Evolutionary conservation across 1,284 basidiomycete species (phyloP).

Genomic region (Puccinia novopanici): DNA sequence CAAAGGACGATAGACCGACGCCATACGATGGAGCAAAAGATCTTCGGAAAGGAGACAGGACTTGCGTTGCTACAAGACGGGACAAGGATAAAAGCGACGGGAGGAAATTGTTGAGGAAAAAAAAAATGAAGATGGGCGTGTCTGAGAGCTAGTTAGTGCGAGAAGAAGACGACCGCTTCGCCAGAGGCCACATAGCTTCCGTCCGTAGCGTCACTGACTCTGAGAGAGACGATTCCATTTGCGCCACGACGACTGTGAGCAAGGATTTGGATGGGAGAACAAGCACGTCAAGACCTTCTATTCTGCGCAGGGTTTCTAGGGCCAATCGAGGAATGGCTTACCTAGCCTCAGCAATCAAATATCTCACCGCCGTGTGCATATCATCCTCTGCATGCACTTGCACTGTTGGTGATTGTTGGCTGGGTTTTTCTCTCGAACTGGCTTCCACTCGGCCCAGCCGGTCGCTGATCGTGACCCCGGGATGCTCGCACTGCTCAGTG

Average conservation of each 20-base stretch:
- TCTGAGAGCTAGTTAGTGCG: no score
- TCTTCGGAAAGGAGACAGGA: no score
- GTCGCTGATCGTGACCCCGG: conserved; percentile 3
- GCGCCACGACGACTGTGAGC: conserved; percentile 27
- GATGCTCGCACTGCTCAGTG: conserved; percentile 27
- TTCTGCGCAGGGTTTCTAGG: background rate
- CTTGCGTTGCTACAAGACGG: background rate
- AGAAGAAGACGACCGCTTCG: conserved; percentile 29
- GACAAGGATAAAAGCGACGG: background rate
- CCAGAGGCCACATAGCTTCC: conserved; percentile 43
- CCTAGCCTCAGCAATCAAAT: conserved; percentile 43
- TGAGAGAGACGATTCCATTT: conserved; percentile 45
- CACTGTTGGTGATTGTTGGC: no score
- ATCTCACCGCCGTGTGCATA: conserved; percentile 38
- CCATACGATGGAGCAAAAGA: no score
- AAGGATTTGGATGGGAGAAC: no score
- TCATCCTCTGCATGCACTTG: background rate
- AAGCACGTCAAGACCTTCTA: no score
- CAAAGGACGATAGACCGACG: no score
- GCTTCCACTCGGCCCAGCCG: conserved; percentile 32
- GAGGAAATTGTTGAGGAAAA: no score
- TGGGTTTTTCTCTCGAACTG: conserved; percentile 21
- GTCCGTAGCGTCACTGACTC: conserved; percentile 27
- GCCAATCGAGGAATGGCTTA: background rate
- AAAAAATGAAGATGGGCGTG: no score